Evolutionary conservation across 441 rosid genomes (phyloP).

Genomic region (Populus hybrid): DNA sequence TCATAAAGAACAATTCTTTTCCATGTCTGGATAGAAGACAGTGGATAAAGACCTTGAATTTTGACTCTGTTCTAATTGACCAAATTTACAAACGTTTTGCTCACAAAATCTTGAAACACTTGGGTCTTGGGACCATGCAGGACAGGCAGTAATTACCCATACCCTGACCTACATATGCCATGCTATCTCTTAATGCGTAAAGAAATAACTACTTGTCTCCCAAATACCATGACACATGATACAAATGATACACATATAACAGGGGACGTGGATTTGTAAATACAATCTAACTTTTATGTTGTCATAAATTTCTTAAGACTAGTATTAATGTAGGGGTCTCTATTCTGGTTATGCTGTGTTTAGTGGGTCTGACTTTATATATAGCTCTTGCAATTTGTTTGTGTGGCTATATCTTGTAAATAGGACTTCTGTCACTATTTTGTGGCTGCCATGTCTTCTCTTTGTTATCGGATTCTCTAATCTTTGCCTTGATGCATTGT

Average conservation of each 20-base stretch:
- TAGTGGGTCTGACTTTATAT: background rate
- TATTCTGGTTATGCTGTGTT: background rate
- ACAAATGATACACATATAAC: background rate
- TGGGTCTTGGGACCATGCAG: background rate
- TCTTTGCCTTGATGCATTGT: conserved; percentile 8
- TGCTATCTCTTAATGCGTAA: background rate
- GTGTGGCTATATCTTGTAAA: background rate
- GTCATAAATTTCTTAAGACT: background rate
- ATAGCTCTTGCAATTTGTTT: background rate
- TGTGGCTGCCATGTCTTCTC: background rate
- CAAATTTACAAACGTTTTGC: background rate
- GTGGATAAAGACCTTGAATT: background rate
- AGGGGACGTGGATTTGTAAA: background rate
- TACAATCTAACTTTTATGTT: background rate
- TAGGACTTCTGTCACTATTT: background rate
- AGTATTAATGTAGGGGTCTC: background rate
- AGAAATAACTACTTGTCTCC: background rate
- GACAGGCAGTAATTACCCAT: background rate
- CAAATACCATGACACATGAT: background rate
- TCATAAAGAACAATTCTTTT: too few relatives aligned
- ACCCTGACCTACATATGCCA: background rate
- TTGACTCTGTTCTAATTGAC: background rate
- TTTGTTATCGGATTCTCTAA: conserved; percentile 3
- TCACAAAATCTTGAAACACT: too few relatives aligned
- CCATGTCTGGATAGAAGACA: too few relatives aligned